Base-by-base conservation (phyloP, 257 asterid genomes). In the Osmanthus fragrans region DNA sequence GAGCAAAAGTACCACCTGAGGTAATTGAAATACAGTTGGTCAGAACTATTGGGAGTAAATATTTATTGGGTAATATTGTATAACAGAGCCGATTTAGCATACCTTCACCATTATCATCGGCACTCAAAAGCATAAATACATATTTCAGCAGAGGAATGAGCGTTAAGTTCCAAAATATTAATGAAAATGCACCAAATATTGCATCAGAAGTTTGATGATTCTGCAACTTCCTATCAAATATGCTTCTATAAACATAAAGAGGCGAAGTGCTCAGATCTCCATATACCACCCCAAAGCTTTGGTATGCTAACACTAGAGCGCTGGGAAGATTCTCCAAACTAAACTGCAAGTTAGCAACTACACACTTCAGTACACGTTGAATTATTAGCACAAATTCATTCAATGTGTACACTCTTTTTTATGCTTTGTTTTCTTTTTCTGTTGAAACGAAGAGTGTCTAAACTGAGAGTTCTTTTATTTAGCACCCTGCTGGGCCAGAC, bases 101-200 rank as follows among this genome's bases (percentile, higher is more conserved):
- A 94, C 99, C 99, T 92, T 95, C 99, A n/a, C 98, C 97, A 69
- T 89, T 93, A 82, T 95, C 99, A 83, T 95, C 97, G 39, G 99
- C 94, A 74, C 88, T 82, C 74, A 91, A 77, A 54, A 95, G 77
- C 66, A 95, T 47, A 77, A 90, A 21, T 67, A 87, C 75, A 80
- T 95, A 95, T 83, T 95, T 95, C 88, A 95, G 92, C 92, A 95
- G 75, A 21, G 99, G 98, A 69, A 92, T 89, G 78, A 95, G 82
- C 8, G 99, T 95, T 71, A 95, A 80, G 74, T 96, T 95, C 99
- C 99, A 95, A 88, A 95, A 95, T 84, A 95, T 85, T 68, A 93
- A 85, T 51, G 99, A 95, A 79, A 93, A 95, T 29, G 96, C 97
- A 84, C 98, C 99, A 74, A 90, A 86, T 85, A 95, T 83, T 75